These are phyloP conservation scores for Cystofilobasidium capitatum DNA, from an alignment of 768 basidiomycete species.

Conservation along the genomic window DNA sequence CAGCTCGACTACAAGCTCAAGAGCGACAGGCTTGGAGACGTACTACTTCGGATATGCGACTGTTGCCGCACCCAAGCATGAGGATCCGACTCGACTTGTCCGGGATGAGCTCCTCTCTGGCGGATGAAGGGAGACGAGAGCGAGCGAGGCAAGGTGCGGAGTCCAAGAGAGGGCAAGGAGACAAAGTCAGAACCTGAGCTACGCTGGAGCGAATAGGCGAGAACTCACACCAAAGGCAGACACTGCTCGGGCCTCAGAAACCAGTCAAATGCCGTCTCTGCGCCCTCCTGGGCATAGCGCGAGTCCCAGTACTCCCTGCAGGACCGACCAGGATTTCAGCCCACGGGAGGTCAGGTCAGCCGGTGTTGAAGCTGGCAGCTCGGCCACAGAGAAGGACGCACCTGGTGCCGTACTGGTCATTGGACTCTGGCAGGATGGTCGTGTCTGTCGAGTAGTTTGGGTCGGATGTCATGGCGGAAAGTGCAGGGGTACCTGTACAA, in stretches of 20 bases:
- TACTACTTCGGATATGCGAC: conserved; percentile 35
- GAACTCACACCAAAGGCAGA: conserved; percentile 17
- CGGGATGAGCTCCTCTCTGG: conserved; percentile 24
- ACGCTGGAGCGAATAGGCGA: neutral
- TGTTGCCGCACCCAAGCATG: conserved; percentile 40
- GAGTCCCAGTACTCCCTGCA: conserved; percentile 22
- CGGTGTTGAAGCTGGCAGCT: neutral
- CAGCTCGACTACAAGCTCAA: too few relatives aligned
- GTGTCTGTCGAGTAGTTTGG: conserved; percentile 22
- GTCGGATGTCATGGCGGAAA: neutral
- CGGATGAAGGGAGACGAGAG: too few relatives aligned
- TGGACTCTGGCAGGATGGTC: conserved; percentile 14
- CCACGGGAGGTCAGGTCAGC: conserved; percentile 5
- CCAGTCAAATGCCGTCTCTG: conserved; percentile 39
- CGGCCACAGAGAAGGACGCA: neutral
- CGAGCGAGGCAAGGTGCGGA: too few relatives aligned
- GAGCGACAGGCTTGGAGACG: conserved; percentile 1
- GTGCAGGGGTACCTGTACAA: neutral
- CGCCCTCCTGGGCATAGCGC: conserved; percentile 32
- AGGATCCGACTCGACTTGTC: conserved; percentile 31
- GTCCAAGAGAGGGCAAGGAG: neutral
- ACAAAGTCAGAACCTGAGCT: neutral
- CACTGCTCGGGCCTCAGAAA: conserved; percentile 34
- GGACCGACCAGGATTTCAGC: conserved; percentile 2
- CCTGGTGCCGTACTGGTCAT: conserved; percentile 15